Conservation (phyloP, 208 protist species). For the Crithidia mellificae region DNA sequence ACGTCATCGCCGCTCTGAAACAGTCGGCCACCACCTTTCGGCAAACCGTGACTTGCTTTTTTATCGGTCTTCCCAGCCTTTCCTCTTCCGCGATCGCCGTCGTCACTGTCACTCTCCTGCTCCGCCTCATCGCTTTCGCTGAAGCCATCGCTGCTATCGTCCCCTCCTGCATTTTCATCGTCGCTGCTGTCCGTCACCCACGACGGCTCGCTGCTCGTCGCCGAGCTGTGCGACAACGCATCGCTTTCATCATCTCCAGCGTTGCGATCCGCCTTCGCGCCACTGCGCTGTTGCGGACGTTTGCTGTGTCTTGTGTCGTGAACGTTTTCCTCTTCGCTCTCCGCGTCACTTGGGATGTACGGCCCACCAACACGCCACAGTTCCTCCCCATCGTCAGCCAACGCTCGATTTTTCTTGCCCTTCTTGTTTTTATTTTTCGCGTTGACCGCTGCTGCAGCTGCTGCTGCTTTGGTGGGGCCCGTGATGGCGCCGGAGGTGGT, state of each 20-base stretch:
- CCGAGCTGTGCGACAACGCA: conserved; percentile 11
- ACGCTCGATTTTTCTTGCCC: conserved; percentile 10
- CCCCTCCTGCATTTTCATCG: conserved; percentile 1
- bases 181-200: conserved; percentile 57
- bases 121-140: conserved; percentile 5
- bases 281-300: background rate
- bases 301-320: background rate
- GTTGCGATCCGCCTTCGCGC: background rate
- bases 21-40: conserved; percentile 33
- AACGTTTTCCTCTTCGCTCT: background rate
- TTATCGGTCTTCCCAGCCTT: background rate
- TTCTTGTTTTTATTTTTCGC: background rate
- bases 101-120: background rate
- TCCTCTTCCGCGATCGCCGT: background rate
- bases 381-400: conserved; percentile 17
- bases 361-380: conserved; percentile 31
- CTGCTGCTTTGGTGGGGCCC: background rate
- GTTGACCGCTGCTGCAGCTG: background rate
- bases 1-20: conserved; percentile 55
- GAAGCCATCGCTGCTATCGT: background rate
- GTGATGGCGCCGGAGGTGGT: background rate
- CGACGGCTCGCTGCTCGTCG: conserved; percentile 60
- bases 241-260: conserved; percentile 2
- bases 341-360: conserved; percentile 12
- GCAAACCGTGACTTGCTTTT: background rate